Percentiles rank a stretch among this genome's conserved stretches.
phyloP scores from a whole-genome alignment of 1,139 yeast species.

The Lodderomyces beijingensis region DNA sequence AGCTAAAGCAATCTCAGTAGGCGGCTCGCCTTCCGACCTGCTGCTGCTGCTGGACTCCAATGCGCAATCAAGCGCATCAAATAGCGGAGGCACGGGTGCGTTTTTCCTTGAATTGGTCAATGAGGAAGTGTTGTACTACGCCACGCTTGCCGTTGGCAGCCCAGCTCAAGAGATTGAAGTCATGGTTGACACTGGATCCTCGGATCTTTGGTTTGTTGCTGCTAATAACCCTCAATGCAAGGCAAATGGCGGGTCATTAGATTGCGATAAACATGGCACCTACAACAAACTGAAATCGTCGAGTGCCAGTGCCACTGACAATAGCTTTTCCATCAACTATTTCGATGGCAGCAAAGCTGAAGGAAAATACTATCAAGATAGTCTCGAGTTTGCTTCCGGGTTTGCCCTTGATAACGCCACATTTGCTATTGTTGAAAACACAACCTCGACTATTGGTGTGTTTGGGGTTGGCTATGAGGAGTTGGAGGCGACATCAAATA shows the following conservation, averaged over 20 bases:
- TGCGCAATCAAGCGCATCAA: background rate
- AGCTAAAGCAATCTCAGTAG: background rate
- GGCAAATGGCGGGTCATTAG: conserved; percentile 11
- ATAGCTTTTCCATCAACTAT: conserved; percentile 30
- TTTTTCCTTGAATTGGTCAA: conserved; percentile 9
- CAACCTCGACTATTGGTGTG: conserved; percentile 42
- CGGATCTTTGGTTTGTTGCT: conserved; percentile 38
- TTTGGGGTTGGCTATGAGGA: conserved; percentile 42
- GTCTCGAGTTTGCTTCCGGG: conserved; percentile 20
- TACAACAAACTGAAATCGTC: conserved; percentile 45
- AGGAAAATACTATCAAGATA: conserved; percentile 58
- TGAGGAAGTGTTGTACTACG: conserved; percentile 19
- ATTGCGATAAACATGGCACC: conserved; percentile 44
- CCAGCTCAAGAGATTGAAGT: conserved; percentile 28
- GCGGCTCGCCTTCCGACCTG: background rate
- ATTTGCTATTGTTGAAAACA: conserved; percentile 44
- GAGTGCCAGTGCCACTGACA: conserved; percentile 42
- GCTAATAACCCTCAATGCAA: conserved; percentile 8
- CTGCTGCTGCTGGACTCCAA: too few species aligned
- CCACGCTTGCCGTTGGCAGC: conserved; percentile 32
- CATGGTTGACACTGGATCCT: conserved; percentile 40
- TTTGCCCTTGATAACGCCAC: conserved; percentile 46
- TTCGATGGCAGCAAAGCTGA: conserved; percentile 29
- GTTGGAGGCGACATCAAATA: conserved; percentile 12
- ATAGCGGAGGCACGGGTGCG: conserved; percentile 8